phyloP scores from a whole-genome alignment of 208 protist genomes.

The Porcisia hertigi region DNA sequence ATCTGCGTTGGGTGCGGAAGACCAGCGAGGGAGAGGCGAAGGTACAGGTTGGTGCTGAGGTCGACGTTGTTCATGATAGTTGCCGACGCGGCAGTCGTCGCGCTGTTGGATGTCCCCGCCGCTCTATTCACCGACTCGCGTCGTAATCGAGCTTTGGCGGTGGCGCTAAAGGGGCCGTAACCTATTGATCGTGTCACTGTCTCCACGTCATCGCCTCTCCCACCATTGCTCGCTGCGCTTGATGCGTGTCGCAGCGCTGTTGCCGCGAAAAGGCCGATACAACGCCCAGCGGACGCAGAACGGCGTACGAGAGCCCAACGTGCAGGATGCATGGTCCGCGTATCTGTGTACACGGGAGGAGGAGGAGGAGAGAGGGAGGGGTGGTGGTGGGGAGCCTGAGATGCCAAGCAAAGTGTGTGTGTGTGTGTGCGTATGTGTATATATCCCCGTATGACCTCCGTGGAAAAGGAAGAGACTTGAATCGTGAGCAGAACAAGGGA shows the following conservation, averaged over 20 bases:
- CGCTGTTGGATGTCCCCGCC: background rate
- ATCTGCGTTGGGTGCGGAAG: conserved; percentile 71
- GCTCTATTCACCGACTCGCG: conserved; percentile 12
- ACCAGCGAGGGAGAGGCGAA: conserved; percentile 58
- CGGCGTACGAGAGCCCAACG: background rate
- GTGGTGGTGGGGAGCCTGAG: too few relatives aligned
- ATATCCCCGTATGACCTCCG: too few relatives aligned
- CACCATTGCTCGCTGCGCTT: background rate
- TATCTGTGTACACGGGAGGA: background rate
- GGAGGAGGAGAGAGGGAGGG: background rate
- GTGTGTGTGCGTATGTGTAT: too few relatives aligned
- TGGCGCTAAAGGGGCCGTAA: conserved; percentile 66
- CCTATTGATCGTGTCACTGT: conserved; percentile 24
- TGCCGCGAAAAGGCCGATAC: background rate
- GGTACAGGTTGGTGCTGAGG: conserved; percentile 48
- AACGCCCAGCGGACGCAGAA: background rate
- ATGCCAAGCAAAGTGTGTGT: too few relatives aligned
- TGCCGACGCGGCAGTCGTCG: conserved; percentile 4
- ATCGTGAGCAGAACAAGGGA: too few relatives aligned
- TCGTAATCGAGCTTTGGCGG: conserved; percentile 33
- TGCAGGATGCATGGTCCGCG: background rate
- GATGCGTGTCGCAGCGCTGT: conserved; percentile 3
- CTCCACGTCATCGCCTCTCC: background rate
- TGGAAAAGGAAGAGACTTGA: too few relatives aligned
- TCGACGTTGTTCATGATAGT: conserved; percentile 52